Evolutionary conservation across 2,329 filamentous ascomycete genomes (phyloP).

Genomic region (Arthrocladium fulminans): DNA sequence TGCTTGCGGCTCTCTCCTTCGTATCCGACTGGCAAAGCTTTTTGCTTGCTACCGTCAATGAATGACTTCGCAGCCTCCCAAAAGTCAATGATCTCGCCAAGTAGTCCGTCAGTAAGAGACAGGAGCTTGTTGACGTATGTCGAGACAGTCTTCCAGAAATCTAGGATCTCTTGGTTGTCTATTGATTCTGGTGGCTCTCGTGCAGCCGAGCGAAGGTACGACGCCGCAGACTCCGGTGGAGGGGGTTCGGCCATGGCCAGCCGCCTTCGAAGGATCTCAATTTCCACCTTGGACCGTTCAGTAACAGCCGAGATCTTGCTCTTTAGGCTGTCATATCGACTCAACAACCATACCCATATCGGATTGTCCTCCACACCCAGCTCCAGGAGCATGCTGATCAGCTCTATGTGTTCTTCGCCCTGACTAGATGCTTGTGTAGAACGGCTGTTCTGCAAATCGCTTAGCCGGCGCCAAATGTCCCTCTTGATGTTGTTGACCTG

Average conservation of each 20-base stretch:
- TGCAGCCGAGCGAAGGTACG: constrained; percentile 65
- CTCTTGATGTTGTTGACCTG: constrained; percentile 82
- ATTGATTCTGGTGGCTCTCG: constrained; percentile 59
- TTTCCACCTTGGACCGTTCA: constrained; percentile 81
- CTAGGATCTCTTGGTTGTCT: constrained; percentile 73
- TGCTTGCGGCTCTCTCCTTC: constrained; percentile 73
- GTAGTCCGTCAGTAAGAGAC: constrained; percentile 63
- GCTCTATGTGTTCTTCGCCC: constrained; percentile 78
- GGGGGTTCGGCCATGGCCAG: constrained; percentile 68
- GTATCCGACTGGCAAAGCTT: constrained; percentile 66
- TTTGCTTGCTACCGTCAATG: constrained; percentile 75
- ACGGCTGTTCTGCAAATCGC: constrained; percentile 53
- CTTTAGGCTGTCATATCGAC: constrained; percentile 81
- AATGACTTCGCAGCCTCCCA: constrained; percentile 90
- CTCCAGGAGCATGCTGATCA: constrained; percentile 83
- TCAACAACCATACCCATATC: constrained; percentile 91
- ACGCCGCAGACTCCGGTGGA: constrained; percentile 57
- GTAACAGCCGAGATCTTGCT: constrained; percentile 70
- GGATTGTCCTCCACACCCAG: constrained; percentile 92
- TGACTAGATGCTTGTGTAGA: constrained; percentile 44
- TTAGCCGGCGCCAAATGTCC: constrained; percentile 76
- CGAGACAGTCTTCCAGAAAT: constrained; percentile 86
- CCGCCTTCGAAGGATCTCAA: constrained; percentile 78
- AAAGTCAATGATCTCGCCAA: constrained; percentile 86
- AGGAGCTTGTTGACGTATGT: constrained; percentile 65